Percentiles rank a stretch among this genome's conserved stretches.
Evolutionary conservation across 2,329 filamentous ascomycete species (phyloP).

Genomic region (Thelonectria discophora): DNA sequence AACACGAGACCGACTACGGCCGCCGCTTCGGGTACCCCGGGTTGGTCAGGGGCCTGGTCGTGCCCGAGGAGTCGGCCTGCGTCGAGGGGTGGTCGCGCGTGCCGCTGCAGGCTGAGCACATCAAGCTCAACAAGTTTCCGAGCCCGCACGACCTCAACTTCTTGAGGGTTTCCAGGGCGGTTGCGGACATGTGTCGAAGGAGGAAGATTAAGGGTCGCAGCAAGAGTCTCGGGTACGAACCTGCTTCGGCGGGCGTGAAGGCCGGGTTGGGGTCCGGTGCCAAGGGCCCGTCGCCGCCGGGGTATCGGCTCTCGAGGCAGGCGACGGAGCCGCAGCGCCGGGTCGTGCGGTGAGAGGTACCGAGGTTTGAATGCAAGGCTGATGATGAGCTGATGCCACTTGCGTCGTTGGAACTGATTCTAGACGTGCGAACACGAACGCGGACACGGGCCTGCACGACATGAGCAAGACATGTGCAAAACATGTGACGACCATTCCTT

Average conservation of each 20-base stretch:
- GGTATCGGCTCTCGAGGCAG: neutral
- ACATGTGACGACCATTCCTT: no score
- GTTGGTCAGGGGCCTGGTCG: slow-evolving; percentile 20
- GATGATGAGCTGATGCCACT: neutral
- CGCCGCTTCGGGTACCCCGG: slow-evolving; percentile 10
- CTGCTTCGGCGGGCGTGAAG: neutral
- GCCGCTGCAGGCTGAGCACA: slow-evolving; percentile 16
- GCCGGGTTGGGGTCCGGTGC: no score
- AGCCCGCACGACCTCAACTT: slow-evolving; percentile 7
- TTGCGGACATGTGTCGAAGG: neutral
- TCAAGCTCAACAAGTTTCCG: slow-evolving; percentile 25
- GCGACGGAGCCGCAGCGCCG: neutral
- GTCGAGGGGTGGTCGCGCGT: neutral
- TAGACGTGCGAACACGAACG: neutral
- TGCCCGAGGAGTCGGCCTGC: slow-evolving; percentile 18
- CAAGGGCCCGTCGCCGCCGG: no score
- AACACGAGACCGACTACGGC: slow-evolving; percentile 30
- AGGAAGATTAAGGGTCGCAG: neutral
- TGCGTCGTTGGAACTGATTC: neutral
- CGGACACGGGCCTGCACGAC: neutral
- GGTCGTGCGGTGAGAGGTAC: neutral
- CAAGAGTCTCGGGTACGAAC: neutral
- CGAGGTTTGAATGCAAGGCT: neutral
- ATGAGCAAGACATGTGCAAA: no score
- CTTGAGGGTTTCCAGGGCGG: neutral